These are phyloP conservation scores for Pythium rishiriense DNA, from an alignment of 352 stramenopile genomes.

Conservation along the genomic window DNA sequence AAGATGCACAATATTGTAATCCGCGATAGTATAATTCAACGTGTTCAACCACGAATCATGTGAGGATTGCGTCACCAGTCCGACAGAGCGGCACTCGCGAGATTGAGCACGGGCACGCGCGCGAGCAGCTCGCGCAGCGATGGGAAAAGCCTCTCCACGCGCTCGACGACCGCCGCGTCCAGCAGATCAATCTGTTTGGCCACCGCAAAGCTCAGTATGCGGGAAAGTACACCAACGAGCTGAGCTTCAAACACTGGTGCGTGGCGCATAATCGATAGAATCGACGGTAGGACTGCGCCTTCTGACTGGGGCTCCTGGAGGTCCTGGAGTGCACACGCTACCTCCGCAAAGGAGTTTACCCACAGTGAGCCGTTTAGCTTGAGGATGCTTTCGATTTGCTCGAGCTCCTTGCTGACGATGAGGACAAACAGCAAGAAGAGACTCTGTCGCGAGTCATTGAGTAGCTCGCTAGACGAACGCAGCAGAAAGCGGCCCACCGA, in stretches of 20 bases:
- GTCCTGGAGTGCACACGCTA: conserved; percentile 13
- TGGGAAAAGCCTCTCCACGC: conserved; percentile 25
- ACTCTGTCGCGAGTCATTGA: neutral
- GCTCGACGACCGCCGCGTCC: conserved; percentile 15
- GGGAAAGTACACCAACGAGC: conserved; percentile 14
- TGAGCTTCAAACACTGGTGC: conserved; percentile 6
- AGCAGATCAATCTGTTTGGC: conserved; percentile 30
- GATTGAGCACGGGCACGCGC: conserved; percentile 25
- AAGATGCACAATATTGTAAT: conserved; percentile 6
- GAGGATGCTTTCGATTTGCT: conserved; percentile 23
- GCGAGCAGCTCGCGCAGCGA: conserved; percentile 12
- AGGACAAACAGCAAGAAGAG: conserved; percentile 31
- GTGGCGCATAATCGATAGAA: conserved; percentile 12
- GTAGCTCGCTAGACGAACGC: conserved; percentile 11
- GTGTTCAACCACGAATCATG: neutral
- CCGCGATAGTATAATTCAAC: neutral
- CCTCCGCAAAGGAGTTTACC: conserved; percentile 34
- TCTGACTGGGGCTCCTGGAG: neutral
- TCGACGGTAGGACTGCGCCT: neutral
- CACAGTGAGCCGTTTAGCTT: conserved; percentile 32
- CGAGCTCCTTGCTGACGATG: conserved; percentile 10
- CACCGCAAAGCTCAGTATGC: conserved; percentile 27
- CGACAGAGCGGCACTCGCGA: conserved; percentile 6
- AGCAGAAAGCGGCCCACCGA: conserved; percentile 16
- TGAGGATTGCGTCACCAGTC: conserved; percentile 6